Base-by-base conservation (phyloP, 108 stramenopile species). In the Nitzschia sp. region DNA sequence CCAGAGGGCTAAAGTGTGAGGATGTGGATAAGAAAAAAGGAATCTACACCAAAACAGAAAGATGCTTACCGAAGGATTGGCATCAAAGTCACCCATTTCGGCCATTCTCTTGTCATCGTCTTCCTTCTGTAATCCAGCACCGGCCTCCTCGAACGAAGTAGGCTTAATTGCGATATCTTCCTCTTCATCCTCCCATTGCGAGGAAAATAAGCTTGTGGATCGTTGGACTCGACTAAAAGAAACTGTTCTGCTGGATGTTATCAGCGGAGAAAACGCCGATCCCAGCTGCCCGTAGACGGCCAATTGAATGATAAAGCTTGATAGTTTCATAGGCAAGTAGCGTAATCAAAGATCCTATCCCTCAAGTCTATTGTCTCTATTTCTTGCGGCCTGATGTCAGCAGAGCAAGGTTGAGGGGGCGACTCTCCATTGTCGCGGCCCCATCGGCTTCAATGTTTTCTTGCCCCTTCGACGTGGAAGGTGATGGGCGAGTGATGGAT, bases 11-110 rank as follows among this genome's bases (percentile, higher is more conserved):
- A 51, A 54, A 36, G 61, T 6, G 26, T 18, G 5, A 19, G 9
- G 33, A 27, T 53, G 9, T 8, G 24, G 18, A 25, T 8, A 25
- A 53, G 9, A 63, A 27, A 46, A 49, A 26, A 49, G 21, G 27
- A 42, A 34, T 11, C 45, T 13, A 5, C 21, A 2, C 21, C 8
- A 35, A 0, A 4, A 54, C 13, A 11, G 26, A 0, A n/a, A n/a
- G n/a, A n/a, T 42, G 75, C 79, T 71, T 59, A 73, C 82, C n/a
- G 28, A 36, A 23, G 74, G 55, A 71, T 64, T 75, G 42, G 68
- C 46, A 54, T 80, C 79, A 62, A 65, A 83, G 29, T 81, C 70
- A 19, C 77, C 82, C 78, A 79, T 79, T 0, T 46, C 35, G 27
- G 77, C 76, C 38, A 80, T 49, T 64, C 46, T 30, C 56, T 74